These are phyloP conservation scores for Ailanthus altissimus DNA, from an alignment of 345 rosid genomes.

Conservation along the genomic window DNA sequence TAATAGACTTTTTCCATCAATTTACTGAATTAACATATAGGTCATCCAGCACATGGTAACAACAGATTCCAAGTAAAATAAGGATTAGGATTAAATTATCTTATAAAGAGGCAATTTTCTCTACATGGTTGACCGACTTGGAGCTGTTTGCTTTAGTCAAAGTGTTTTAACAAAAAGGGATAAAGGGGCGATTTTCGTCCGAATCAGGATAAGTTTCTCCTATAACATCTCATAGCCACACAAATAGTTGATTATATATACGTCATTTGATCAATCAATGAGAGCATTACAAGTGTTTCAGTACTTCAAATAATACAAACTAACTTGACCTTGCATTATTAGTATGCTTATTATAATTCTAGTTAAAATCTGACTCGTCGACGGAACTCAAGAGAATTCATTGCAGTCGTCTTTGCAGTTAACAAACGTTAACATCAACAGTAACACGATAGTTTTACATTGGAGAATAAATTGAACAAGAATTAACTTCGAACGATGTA, in stretches of 20 bases:
- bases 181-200: too few species aligned
- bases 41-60: too few species aligned
- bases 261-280: background rate
- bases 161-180: too few species aligned
- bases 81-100: too few species aligned
- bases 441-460: background rate
- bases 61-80: too few species aligned
- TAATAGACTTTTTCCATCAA: too few species aligned
- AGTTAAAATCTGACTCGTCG: too few species aligned
- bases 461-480: background rate
- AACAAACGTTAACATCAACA: background rate
- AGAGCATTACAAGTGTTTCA: background rate
- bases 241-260: background rate
- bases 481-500: background rate
- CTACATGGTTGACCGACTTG: background rate
- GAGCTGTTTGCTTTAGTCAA: background rate
- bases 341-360: background rate
- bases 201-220: background rate
- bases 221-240: background rate
- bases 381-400: background rate
- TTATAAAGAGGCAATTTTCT: too few species aligned
- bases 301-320: background rate
- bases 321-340: background rate
- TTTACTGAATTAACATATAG: too few species aligned
- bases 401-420: background rate